Evolutionary conservation across 31 red algal species (phyloP).

Genomic region (Endocladia muricata): DNA sequence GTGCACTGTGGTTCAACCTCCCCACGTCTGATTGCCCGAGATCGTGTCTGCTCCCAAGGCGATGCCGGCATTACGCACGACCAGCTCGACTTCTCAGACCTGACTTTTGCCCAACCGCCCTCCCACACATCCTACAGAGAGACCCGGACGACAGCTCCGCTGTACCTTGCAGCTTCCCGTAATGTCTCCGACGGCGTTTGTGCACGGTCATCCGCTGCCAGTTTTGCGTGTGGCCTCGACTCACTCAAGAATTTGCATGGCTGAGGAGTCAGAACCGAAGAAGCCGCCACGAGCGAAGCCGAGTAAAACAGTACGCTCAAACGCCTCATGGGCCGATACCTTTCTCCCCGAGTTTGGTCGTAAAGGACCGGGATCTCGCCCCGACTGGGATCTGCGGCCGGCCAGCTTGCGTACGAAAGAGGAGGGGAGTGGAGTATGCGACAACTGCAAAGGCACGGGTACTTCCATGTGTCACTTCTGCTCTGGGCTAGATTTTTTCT

Average conservation of each 20-base stretch:
- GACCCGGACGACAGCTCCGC: no score
- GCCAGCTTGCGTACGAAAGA: slow-evolving; percentile 29
- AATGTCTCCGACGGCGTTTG: no score
- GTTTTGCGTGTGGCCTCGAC: background rate
- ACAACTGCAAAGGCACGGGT: slow-evolving; percentile 77
- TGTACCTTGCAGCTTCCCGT: no score
- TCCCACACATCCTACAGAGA: no score
- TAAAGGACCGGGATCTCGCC: slow-evolving; percentile 66
- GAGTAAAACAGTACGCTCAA: slow-evolving; percentile 18
- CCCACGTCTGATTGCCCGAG: no score
- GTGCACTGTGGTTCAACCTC: no score
- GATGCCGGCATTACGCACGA: no score
- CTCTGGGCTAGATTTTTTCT: slow-evolving; percentile 39
- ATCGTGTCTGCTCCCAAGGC: no score
- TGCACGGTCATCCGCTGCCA: no score
- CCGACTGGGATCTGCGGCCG: slow-evolving; percentile 71
- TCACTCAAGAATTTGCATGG: slow-evolving; percentile 8
- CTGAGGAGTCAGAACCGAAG: background rate
- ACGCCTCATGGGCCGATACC: slow-evolving; percentile 63
- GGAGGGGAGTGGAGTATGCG: slow-evolving; percentile 46
- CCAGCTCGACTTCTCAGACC: no score
- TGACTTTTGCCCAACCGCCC: no score
- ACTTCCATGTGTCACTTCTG: slow-evolving; percentile 76
- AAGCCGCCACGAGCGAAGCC: background rate
- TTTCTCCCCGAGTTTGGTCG: slow-evolving; percentile 60